Evolutionary conservation across 345 rosid species (phyloP), one percentile per base, ranked within the genome.

Genomic region (Eutrema yunnanense): DNA sequence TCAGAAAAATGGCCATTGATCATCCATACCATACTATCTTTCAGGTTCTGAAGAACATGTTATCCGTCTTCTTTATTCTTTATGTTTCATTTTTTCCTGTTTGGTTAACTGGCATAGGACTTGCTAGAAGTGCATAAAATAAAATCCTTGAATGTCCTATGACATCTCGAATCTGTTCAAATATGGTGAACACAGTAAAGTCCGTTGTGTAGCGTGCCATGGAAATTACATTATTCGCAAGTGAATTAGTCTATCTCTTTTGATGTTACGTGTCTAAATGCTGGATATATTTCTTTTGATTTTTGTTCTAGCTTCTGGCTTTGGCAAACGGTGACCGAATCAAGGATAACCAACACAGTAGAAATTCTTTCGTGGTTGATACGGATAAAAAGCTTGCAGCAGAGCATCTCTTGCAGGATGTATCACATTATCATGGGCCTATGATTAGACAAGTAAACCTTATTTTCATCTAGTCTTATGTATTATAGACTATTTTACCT

Each of bases 1-100:
- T 94, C 82, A 94, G 87, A 86, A 94, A 91, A 84, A 94, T 94
- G 96, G 90, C 98, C 74, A 84, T 85, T 67, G 98, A 91, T 79
- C 98, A 94, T 84, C 98, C 98, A 22, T 89, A 94, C 73, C 98
- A 94, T 75, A 86, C 96, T 58, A 82, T 94, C 83, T 82, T 94
- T 79, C 98, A 86, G 97, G 98, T 94, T 71, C 51, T 22, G 60
- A 58, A 27, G 54, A 70, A 54, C 41, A 33, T 58, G 41, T 41
- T 63, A 60, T 62, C 48, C 16, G 41, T 48, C 36, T 55, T 54
- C 29, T 55, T 32, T 53, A 19, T 51, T 37, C n/a, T 52, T 67
- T 34, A 48, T 48, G 49, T 55, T 63, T 70, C 10, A 26, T 32
- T 59, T 55, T 22, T 62, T 70, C 48, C 34, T 52, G 36, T 32